Evolutionary conservation across 2,329 filamentous ascomycete species (phyloP), one percentile per base, ranked within the genome.

Genomic region (Aschersonia sp.): DNA sequence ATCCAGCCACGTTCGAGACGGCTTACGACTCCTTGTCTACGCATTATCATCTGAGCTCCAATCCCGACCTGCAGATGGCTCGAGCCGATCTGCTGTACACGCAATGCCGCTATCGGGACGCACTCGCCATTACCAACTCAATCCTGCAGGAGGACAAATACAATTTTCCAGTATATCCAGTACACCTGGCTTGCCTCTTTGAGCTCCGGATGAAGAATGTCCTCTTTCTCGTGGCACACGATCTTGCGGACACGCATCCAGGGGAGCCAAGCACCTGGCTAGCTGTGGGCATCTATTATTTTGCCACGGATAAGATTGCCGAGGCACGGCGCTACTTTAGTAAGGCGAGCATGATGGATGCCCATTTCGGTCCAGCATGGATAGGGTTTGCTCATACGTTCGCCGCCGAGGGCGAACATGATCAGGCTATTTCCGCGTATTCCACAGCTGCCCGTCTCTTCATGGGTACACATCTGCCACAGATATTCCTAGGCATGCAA

Each of bases 331-430:
- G 90, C 40, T 98, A 92, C 70, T 98, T 98, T 64, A 94, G 87
- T 58, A 98, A 98, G 66, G 86, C 94, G 5, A 94, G 87, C 54
- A 84, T 97, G 71, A 90, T 98, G 82, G 89, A 98, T 59, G 86
- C 90, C 6, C 90, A 97, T 66, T 98, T 95, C 57, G 90, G 90
- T 0, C 87, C 92, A 1, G 92, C 92, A 4, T 98, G 92, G 92
- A 97, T 98, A 53, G 92, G 94, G 1, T 98, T 98, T 60, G 92
- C 92, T 1, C 94, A 98, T 63, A 98, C 92, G 0, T 98, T 98
- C 62, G 92, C 92, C 1, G 89, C 88, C 9, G 92, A 98, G 63
- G 92, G 92, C 46, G 92, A 98, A 64, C 89, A 97, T 63, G 92
- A 98, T 62, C 92, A 98, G 66, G 92, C 92, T 44, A 95, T 98